Evolutionary conservation across 306 rosid species (phyloP).

Genomic region (Cucumis melo): DNA sequence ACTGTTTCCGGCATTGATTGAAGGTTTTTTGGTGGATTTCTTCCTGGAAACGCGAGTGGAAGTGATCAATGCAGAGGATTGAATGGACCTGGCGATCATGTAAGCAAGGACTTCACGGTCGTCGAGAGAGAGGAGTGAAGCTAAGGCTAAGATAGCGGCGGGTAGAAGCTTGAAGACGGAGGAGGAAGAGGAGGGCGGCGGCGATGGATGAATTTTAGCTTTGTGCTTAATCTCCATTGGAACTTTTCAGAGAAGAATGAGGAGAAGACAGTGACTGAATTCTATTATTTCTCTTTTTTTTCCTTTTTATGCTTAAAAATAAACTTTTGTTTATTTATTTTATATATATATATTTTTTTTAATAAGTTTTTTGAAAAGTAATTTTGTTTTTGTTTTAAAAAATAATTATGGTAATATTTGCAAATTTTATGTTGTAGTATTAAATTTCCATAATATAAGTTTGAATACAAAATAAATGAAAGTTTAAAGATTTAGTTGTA

Average conservation of each 20-base stretch:
- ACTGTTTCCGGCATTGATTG: not conserved
- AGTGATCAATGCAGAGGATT: slow-evolving; percentile 14
- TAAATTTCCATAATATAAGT: no score
- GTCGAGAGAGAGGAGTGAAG: slow-evolving; percentile 28
- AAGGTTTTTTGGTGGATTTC: slow-evolving; percentile 11
- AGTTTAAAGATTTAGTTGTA: no score
- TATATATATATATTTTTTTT: not conserved
- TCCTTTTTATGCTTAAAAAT: not conserved
- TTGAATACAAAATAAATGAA: no score
- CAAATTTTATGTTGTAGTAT: no score
- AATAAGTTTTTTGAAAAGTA: not conserved
- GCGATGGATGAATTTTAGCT: slow-evolving; percentile 48
- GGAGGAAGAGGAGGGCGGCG: not conserved
- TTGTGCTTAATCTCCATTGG: slow-evolving; percentile 44
- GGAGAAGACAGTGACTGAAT: not conserved
- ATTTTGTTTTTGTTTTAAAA: not conserved
- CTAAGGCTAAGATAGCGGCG: slow-evolving; percentile 32
- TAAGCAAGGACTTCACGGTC: slow-evolving; percentile 61
- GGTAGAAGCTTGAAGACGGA: slow-evolving; percentile 37
- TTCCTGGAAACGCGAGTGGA: slow-evolving; percentile 11
- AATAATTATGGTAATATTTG: not conserved
- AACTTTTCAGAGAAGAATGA: slow-evolving; percentile 7
- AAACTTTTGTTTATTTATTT: not conserved
- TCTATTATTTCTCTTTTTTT: not conserved
- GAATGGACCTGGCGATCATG: slow-evolving; percentile 31